Conservation (phyloP, 1,284 basidiomycete genomes). For the Calocybe gambosa region DNA sequence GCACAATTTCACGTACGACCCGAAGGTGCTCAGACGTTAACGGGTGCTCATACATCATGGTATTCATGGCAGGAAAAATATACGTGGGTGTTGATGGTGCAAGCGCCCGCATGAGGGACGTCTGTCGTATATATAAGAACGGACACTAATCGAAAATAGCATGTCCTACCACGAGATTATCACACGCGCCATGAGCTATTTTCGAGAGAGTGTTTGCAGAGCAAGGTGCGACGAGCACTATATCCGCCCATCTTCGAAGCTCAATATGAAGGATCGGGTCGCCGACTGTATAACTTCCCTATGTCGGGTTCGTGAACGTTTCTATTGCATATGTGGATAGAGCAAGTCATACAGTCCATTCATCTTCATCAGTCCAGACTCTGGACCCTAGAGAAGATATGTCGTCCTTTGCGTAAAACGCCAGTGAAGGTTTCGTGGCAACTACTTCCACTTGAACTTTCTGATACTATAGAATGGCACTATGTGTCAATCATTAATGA, state of each 20-base stretch:
- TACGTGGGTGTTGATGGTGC: conserved; percentile 78
- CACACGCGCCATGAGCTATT: conserved; percentile 83
- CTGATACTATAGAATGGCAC: conserved; percentile 42
- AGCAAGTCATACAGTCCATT: conserved; percentile 68
- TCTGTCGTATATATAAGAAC: conserved; percentile 42
- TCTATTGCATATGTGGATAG: neutral
- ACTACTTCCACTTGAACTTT: conserved; percentile 82
- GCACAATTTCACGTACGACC: conserved; percentile 64
- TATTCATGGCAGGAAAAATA: conserved; percentile 98
- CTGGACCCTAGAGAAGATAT: conserved; percentile 51
- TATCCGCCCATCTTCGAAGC: conserved; percentile 91
- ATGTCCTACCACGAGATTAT: conserved; percentile 75
- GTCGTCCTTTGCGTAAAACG: conserved; percentile 64
- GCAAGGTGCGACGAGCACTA: conserved; percentile 91
- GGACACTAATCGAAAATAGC: neutral
- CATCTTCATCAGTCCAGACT: conserved; percentile 89
- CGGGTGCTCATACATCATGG: conserved; percentile 95
- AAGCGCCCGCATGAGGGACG: conserved; percentile 85
- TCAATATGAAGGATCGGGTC: conserved; percentile 97
- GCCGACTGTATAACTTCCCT: conserved; percentile 65
- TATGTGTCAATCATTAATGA: conserved; percentile 1
- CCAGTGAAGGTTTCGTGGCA: conserved; percentile 71
- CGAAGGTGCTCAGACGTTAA: conserved; percentile 80
- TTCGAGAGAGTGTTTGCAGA: conserved; percentile 95
- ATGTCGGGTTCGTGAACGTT: neutral